A percentile compares a stretch with the other conserved stretches of the same genome.
Evolutionary conservation across 805 yeast species (phyloP).

Genomic region (Myxozyma vanderwaltii): DNA sequence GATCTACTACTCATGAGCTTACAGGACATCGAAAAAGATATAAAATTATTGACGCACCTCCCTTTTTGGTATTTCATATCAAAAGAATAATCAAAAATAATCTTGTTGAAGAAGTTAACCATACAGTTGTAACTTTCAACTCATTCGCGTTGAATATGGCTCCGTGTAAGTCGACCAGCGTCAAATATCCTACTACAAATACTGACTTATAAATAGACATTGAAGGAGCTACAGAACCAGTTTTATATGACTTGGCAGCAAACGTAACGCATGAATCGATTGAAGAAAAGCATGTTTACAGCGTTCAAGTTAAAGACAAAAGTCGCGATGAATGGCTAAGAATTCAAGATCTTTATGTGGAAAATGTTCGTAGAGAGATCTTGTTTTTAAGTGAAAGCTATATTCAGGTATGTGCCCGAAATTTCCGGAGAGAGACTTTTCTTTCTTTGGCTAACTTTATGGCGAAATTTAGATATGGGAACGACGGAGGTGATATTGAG

Average conservation of each 20-base stretch:
- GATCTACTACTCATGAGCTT: constrained; percentile 41
- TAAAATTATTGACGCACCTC: constrained; percentile 52
- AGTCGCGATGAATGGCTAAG: constrained; percentile 57
- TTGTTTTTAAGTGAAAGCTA: constrained; percentile 63
- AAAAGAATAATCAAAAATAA: constrained; percentile 53
- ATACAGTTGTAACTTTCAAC: constrained; percentile 65
- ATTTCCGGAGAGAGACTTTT: not conserved
- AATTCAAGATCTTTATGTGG: constrained; percentile 55
- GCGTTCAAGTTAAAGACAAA: constrained; percentile 51
- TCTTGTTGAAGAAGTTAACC: constrained; percentile 50
- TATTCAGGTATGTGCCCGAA: constrained; percentile 59
- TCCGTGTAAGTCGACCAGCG: constrained; percentile 36
- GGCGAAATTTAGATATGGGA: constrained; percentile 27
- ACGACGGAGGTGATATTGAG: constrained; percentile 15
- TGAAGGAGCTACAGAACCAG: constrained; percentile 32
- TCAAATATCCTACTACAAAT: too few relatives aligned
- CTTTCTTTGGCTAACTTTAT: constrained; percentile 42
- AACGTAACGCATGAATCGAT: constrained; percentile 51
- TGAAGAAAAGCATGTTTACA: constrained; percentile 47
- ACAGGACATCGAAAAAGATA: constrained; percentile 46
- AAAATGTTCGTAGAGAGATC: constrained; percentile 55
- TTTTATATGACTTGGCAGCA: constrained; percentile 50
- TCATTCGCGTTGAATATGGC: constrained; percentile 45
- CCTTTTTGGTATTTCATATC: constrained; percentile 56
- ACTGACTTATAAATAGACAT: too few relatives aligned